phyloP scores from a whole-genome alignment of 1,139 yeast species.

The Suhomyces terraborum region DNA sequence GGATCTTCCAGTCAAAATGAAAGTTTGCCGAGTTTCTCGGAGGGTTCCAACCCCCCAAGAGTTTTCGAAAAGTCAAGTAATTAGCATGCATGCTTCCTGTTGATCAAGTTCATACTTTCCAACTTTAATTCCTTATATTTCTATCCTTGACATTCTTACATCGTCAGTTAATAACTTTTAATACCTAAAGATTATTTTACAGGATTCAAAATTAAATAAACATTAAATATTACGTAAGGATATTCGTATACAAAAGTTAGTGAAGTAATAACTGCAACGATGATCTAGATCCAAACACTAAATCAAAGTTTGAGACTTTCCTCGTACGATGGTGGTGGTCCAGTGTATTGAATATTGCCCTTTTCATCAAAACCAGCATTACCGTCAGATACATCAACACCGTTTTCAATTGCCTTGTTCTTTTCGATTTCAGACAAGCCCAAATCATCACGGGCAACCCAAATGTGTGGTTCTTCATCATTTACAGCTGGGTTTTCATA shows the following conservation, averaged over 20 bases:
- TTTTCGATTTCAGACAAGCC: conserved; percentile 67
- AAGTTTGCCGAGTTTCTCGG: conserved; percentile 19
- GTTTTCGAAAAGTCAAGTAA: conserved; percentile 12
- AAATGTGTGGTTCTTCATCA: conserved; percentile 63
- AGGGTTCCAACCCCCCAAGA: conserved; percentile 18
- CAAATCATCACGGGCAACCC: conserved; percentile 71
- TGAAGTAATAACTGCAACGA: too few species aligned
- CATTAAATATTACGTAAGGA: conserved; percentile 1
- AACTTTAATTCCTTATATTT: not conserved
- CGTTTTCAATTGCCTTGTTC: conserved; percentile 54
- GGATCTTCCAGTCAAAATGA: conserved; percentile 16
- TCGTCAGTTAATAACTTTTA: too few species aligned
- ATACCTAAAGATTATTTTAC: too few species aligned
- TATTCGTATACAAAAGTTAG: too few species aligned
- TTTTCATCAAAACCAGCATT: conserved; percentile 58
- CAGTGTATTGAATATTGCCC: conserved; percentile 54
- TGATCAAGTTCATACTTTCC: not conserved
- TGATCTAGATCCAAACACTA: too few species aligned
- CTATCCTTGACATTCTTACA: too few species aligned
- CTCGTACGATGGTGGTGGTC: conserved; percentile 64
- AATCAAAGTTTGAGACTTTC: conserved; percentile 41
- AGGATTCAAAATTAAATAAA: not conserved
- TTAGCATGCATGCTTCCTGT: not conserved
- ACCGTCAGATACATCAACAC: conserved; percentile 59
- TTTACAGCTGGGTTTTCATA: conserved; percentile 66